Base-by-base conservation (phyloP, 352 stramenopile species). In the Blastocystis hominis region DNA sequence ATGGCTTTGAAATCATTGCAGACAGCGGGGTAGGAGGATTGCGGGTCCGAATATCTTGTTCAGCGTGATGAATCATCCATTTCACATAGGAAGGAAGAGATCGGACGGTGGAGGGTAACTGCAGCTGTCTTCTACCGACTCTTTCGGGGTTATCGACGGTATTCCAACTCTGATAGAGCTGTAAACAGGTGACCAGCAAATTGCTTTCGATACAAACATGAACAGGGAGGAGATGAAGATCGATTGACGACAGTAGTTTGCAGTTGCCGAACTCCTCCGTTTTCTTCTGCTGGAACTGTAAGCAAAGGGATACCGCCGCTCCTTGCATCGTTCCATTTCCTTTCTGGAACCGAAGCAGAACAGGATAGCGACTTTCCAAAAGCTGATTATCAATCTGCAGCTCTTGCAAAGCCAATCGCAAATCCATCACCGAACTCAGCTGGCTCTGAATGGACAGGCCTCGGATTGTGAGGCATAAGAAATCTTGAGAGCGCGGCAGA, bases 311-410 rank as follows among this genome's bases (percentile, higher is more conserved):
- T 20, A 77, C 34, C n/a, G 40, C 20, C 6, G 63, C 17, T 34
- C 46, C 13, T n/a, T 6, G 5, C 24, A 47, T 15, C 42, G 17
- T 44, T 47, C 15, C 46, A 47, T 75, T 5, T n/a, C 13, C 36
- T 56, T 6, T 3, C 34, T 77, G 4, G 38, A 77, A 34, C n/a
- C 36, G 36, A 9, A 77, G n/a, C 0, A 77, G 6, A 6, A 56
- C 40, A 10, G 66, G 66, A 56, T 84, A 84, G 15, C 68, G 54
- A 10, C 44, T 53, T n/a, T 84, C 53, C 72, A 84, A 13, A 15
- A 84, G 50, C 20, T 84, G 72, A 46, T 84, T 84, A 36, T 61
- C 40, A 15, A 84, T 6, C 50, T 84, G 34, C 20, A 84, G 42
- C 34, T 7, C 4, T 15, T 44, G 46, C 3, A 84, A 20, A 15